A percentile compares a stretch with the other conserved stretches of the same genome.
phyloP scores from a whole-genome alignment of 148 eudicot species.

The Rhododendron griersonianum region DNA sequence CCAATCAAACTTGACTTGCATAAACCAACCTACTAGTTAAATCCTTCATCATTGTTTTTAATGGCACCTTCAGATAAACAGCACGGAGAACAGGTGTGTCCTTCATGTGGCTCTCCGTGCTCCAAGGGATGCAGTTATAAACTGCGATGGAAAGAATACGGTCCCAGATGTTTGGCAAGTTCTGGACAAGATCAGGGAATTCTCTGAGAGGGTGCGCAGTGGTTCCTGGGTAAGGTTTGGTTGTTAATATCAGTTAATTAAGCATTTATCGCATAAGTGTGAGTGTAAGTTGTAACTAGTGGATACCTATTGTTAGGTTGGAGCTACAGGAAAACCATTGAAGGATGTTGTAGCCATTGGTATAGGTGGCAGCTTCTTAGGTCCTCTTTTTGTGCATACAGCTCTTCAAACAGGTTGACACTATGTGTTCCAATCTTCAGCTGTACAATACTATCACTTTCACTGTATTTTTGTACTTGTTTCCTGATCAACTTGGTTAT shows the following conservation, averaged over 20 bases:
- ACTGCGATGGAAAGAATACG: constrained; percentile 80
- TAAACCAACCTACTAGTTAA: not conserved
- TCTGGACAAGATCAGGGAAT: constrained; percentile 75
- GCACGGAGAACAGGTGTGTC: constrained; percentile 89
- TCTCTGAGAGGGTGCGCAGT: constrained; percentile 89
- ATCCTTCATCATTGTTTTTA: constrained; percentile 7
- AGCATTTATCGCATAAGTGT: not conserved
- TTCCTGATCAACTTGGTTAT: not conserved
- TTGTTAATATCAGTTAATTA: not conserved
- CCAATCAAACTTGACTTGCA: not conserved
- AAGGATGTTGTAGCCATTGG: constrained; percentile 81
- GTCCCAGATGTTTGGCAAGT: constrained; percentile 98
- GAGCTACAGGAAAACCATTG: constrained; percentile 85
- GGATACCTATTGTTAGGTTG: constrained; percentile 46
- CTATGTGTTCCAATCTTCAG: not conserved
- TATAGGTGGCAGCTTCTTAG: constrained; percentile 97
- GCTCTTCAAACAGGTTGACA: constrained; percentile 95
- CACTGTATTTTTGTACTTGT: not conserved
- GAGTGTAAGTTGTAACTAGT: not conserved
- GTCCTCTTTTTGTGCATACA: constrained; percentile 96
- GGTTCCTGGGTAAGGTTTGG: constrained; percentile 79
- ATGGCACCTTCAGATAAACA: constrained; percentile 66
- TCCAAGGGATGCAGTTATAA: constrained; percentile 72
- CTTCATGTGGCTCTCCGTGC: constrained; percentile 98
- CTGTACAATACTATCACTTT: not conserved